Evolutionary conservation across 108 stramenopile genomes (phyloP).

Genomic region (Cyclostephanos tholiformis): DNA sequence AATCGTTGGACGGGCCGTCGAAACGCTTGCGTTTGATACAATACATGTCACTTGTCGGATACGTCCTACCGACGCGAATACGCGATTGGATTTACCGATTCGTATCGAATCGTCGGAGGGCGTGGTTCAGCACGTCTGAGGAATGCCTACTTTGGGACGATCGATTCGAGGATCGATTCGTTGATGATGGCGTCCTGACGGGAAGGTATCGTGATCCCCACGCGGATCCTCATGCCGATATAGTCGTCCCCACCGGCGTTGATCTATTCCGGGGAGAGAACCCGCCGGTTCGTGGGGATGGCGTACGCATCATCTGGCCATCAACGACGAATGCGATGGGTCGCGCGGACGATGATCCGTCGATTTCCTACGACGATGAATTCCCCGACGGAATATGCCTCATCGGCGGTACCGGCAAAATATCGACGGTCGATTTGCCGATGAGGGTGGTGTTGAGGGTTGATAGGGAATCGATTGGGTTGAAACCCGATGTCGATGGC

Average conservation of each 20-base stretch:
- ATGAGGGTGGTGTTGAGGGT: slow-evolving; percentile 42
- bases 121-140: slow-evolving; percentile 28
- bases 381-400: slow-evolving; percentile 46
- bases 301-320: slow-evolving; percentile 34
- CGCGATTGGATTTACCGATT: slow-evolving; percentile 27
- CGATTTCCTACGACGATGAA: slow-evolving; percentile 43
- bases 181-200: slow-evolving; percentile 39
- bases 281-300: slow-evolving; percentile 31
- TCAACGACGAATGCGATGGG: background rate
- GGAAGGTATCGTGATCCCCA: slow-evolving; percentile 30
- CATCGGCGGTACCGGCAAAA: slow-evolving; percentile 31
- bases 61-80: slow-evolving; percentile 18
- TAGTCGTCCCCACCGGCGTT: background rate
- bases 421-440: slow-evolving; percentile 42
- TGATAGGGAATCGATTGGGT: slow-evolving; percentile 34
- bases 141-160: slow-evolving; percentile 33
- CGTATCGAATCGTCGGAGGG: slow-evolving; percentile 19
- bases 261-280: slow-evolving; percentile 28
- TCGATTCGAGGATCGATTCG: slow-evolving; percentile 40
- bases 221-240: slow-evolving; percentile 18
- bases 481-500: slow-evolving; percentile 7
- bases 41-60: slow-evolving; percentile 23
- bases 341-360: slow-evolving; percentile 17
- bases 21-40: slow-evolving; percentile 24
- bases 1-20: slow-evolving; percentile 17